Base-by-base conservation (phyloP, 768 basidiomycete genomes). In the Kwoniella mangroviensis region DNA sequence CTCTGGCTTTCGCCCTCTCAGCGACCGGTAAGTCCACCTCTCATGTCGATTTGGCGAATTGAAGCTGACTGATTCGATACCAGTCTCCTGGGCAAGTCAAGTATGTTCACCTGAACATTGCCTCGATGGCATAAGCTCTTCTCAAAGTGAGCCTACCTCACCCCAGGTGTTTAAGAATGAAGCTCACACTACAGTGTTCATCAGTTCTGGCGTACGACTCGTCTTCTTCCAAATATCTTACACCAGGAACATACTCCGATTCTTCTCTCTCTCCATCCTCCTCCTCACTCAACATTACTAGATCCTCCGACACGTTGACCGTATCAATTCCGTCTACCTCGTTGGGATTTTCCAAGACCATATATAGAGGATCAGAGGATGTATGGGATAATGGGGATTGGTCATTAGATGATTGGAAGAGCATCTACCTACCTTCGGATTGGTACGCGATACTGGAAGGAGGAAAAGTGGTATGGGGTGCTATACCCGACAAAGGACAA, bases 401-500 rank as follows among this genome's bases (percentile, higher is more conserved):
- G 69, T 43, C 17, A 3, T 10, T 56, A 17, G 28, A 62, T 4
- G 49, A 34, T 9, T 80, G 77, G 77, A 65, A 63, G 49, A 77
- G 75, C 52, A n/a, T 74, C 9, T 77, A 63, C 52, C 43, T 80
- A 4, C 77, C 79, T 12, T 53, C 66, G 10, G 73, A 67, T 1
- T 80, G 73, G 72, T 78, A 75, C 53, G 79, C 65, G 15, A 54
- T 78, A 3, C 28, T 78, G 10, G 62, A 65, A 4, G 60, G 64
- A 28, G 79, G 77, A 6, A 63, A 77, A 43, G 74, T 71, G 0
- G 21, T 80, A 4, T 80, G 77, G 77, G 73, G 72, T 12, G 72
- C 72, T 15, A 45, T 80, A 28, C 69, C 72, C 15, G 71, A 78
- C 55, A 28, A 56, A 24, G 61, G 54, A 1, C 65, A 75, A 43